These are phyloP conservation scores for Physcomitrellopsis africana DNA, from an alignment of 225 moss, liverwort and hornwort genomes.

Conservation along the genomic window DNA sequence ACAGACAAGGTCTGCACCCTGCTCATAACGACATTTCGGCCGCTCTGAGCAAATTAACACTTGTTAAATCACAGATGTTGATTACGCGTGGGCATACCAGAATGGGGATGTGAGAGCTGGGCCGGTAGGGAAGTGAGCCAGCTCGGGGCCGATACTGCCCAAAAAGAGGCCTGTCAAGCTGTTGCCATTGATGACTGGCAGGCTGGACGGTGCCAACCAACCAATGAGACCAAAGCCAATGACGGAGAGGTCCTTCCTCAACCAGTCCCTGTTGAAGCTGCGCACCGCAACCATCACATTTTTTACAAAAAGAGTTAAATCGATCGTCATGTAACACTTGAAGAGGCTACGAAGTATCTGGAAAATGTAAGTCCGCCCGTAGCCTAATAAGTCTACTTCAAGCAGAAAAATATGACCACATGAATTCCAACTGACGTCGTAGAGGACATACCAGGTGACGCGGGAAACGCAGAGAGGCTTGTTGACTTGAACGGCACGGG, in stretches of 20 bases:
- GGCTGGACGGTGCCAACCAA: constrained; percentile 92
- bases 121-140: constrained; percentile 90
- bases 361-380: no score
- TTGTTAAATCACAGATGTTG: no score
- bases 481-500: constrained; percentile 43
- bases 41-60: no score
- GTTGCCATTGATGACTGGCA: constrained; percentile 84
- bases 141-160: constrained; percentile 88
- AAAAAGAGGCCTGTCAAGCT: constrained; percentile 89
- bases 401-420: no score
- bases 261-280: constrained; percentile 30
- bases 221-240: constrained; percentile 94
- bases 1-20: no score
- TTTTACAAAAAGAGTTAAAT: no score
- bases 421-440: no score
- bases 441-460: constrained; percentile 66
- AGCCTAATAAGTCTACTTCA: no score
- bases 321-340: no score
- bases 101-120: constrained; percentile 95
- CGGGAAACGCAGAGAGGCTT: constrained; percentile 70
- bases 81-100: constrained; percentile 53
- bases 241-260: constrained; percentile 91
- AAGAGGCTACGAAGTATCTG: no score
- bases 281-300: no score
- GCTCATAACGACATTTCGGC: no score